Evolutionary conservation across 306 rosid genomes (phyloP).

Genomic region (Vigna reflexopilosa): DNA sequence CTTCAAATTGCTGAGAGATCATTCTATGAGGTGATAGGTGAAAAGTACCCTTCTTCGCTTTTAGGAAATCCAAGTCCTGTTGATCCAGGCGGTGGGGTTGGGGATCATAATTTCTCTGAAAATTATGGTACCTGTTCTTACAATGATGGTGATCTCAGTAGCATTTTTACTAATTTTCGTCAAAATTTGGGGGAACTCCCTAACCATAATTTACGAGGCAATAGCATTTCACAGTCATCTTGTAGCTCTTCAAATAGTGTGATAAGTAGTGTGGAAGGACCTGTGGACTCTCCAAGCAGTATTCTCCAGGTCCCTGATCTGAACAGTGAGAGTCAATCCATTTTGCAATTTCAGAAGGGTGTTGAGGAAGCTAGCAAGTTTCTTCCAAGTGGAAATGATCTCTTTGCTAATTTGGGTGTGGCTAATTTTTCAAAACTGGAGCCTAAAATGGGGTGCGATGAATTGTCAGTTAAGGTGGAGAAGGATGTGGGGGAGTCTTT

Average conservation of each 20-base stretch:
- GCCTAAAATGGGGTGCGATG: conserved; percentile 41
- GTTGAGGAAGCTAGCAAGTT: conserved; percentile 87
- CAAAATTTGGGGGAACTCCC: conserved; percentile 49
- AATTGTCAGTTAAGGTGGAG: conserved; percentile 57
- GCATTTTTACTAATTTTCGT: conserved; percentile 42
- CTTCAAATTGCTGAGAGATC: conserved; percentile 94
- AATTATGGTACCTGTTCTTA: conserved; percentile 44
- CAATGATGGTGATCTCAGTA: conserved; percentile 49
- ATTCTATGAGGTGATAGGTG: conserved; percentile 85
- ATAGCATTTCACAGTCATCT: conserved; percentile 59
- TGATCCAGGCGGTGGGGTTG: conserved; percentile 50
- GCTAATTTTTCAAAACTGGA: conserved; percentile 40
- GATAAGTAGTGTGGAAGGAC: conserved; percentile 61
- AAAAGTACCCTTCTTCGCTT: conserved; percentile 78
- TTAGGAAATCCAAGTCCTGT: conserved; percentile 42
- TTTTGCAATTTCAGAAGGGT: conserved; percentile 85
- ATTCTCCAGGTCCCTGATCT: conserved; percentile 56
- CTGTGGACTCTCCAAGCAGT: conserved; percentile 69
- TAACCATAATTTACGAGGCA: conserved; percentile 44
- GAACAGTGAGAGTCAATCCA: conserved; percentile 67
- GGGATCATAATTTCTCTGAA: conserved; percentile 46
- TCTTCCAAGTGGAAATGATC: conserved; percentile 66
- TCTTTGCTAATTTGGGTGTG: conserved; percentile 55
- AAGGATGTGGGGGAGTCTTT: conserved; percentile 49
- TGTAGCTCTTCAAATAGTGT: conserved; percentile 66